A percentile compares a stretch with the other conserved stretches of the same genome.
Conservation (phyloP, 129 eudicot genomes). For the Helianthus annuus region DNA sequence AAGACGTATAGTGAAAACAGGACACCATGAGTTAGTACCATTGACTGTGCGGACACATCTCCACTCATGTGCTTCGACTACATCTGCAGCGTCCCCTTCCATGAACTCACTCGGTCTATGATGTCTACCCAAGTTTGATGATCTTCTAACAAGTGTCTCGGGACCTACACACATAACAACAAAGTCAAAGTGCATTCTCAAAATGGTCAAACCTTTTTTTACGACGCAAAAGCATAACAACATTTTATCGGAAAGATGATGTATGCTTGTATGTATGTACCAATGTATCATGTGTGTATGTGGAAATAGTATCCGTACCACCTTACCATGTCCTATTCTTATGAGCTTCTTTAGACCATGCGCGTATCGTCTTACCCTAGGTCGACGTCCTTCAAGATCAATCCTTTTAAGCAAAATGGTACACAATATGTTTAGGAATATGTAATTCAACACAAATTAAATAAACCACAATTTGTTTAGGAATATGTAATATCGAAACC, state of each 20-base stretch:
- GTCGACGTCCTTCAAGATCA: conserved; percentile 88
- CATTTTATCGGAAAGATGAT: too few species aligned
- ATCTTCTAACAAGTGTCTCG: conserved; percentile 66
- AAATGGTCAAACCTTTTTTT: neutral
- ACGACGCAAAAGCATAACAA: neutral
- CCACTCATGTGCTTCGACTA: conserved; percentile 85
- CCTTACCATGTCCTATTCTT: conserved; percentile 92
- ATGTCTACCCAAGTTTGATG: conserved; percentile 48
- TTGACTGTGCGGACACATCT: conserved; percentile 76
- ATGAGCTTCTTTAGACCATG: conserved; percentile 76
- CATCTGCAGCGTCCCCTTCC: conserved; percentile 84
- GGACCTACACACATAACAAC: conserved; percentile 50
- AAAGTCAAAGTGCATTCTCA: neutral
- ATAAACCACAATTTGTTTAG: neutral
- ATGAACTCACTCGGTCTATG: conserved; percentile 38
- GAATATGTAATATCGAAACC: neutral
- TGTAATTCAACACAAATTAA: neutral
- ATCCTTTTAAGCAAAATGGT: conserved; percentile 53
- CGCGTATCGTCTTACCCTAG: conserved; percentile 80
- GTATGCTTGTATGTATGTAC: neutral
- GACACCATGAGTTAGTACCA: conserved; percentile 45
- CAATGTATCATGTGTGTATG: neutral
- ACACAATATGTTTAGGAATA: neutral
- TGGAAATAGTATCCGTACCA: conserved; percentile 19
- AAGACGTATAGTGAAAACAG: neutral